Evolutionary conservation across 352 stramenopile species (phyloP), one percentile per base, ranked within the genome.

Genomic region (Pythium aristosporum): DNA sequence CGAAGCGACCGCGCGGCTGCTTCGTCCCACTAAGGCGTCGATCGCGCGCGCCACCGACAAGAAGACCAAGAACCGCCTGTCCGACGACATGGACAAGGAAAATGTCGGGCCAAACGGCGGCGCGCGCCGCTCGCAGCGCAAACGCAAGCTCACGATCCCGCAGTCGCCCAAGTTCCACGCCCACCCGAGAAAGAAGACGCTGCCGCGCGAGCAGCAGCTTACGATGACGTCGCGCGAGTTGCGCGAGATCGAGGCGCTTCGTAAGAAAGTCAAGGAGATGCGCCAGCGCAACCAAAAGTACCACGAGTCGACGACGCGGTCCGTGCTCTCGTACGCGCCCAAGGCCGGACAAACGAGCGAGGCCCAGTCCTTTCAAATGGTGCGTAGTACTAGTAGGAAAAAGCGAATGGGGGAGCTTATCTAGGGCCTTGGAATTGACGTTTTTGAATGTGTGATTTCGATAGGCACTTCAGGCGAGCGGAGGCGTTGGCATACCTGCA

Each of bases 151-250:
- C 25, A 92, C 83, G 46, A 81, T 92, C 47, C 83, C 83, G 9
- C 68, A 81, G 64, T 89, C 79, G 46, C 83, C 83, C 30, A 89
- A 92, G 61, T 83, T 92, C 49, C 72, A 76, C 30, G 50, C 57
- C n/a, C 47, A 68, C 18, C 41, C 71, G 3, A 79, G 74, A 49
- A 82, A 74, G 57, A 51, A 16, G 10, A 32, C 55, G 51, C 32
- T 63, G 4, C 52, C 78, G 16, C 63, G 67, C 42, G 76, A 75
- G 6, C 69, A 71, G 20, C 74, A 77, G 70, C 68, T 92, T 30
- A 92, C 80, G 23, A 72, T 71, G 55, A 92, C 83, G 53, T 90
- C 83, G n/a, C 77, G 81, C 48, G 83, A 92, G 60, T 44, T 92
- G 46, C 68, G 81, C 57, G 83, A 92, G 70, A 92, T 92, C 57